Evolutionary conservation across 2,329 filamentous ascomycete genomes (phyloP), one percentile per base, ranked within the genome.

Genomic region (Akanthomyces uredinophilus): DNA sequence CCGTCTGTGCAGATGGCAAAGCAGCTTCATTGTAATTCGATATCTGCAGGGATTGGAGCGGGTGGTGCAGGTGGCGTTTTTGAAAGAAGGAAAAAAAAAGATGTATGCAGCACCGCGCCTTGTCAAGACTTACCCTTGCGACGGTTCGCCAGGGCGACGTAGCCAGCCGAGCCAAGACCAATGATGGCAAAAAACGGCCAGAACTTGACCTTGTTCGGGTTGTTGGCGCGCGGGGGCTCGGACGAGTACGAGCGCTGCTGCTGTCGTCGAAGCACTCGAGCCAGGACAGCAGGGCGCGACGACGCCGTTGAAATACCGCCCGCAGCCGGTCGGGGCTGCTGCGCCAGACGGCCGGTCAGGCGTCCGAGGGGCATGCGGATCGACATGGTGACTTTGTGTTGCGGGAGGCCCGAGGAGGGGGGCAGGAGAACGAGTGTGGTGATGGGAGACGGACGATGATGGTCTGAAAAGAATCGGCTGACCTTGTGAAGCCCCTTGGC

Each of bases 161-260:
- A 86, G 27, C 78, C 81, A 16, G 77, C 77, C 8, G 77, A 75
- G 53, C 81, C 79, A 18, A 79, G 66, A 37, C 72, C 78, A 65
- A 84, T 78, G 66, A 85, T 74, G 57, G 74, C 71, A 51, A 81
- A n/a, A 65, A 85, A 85, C 2, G 83, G 83, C 81, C 82, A 84
- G 71, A 85, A 84, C 72, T 84, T 84, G 75, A 85, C 70, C 50
- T 67, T 70, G 58, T 69, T 73, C 49, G 70, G 68, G 50, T 73
- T 71, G 13, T 69, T 63, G 20, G 70, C 71, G 41, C 75, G 76
- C 11, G 75, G 75, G 46, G 59, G 59, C 29, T 54, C 50, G 16
- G 77, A 75, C 58, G 78, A 80, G 66, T 80, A 86, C 73, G 68
- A 62, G 56, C 74, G 71, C 57, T 65, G 67, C 47, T 68, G 64